phyloP scores from a whole-genome alignment of 148 eudicot genomes.

The Nyssa sinensis region DNA sequence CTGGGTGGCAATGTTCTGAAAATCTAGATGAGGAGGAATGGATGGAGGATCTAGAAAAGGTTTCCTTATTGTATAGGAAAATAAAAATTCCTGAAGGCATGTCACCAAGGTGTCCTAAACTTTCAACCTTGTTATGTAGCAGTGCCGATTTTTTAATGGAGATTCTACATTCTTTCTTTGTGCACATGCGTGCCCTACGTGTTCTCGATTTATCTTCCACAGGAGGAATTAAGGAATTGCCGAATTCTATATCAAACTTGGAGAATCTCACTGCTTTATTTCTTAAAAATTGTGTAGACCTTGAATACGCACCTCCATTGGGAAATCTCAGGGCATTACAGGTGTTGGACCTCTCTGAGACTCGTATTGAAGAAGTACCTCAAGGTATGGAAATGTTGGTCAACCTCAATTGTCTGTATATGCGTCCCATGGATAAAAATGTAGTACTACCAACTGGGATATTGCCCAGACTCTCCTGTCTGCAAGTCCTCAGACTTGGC shows the following conservation, averaged over 20 bases:
- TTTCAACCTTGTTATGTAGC: too few species aligned
- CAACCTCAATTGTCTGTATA: neutral
- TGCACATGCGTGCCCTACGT: neutral
- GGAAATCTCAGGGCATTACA: neutral
- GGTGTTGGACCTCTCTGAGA: neutral
- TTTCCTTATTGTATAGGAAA: too few species aligned
- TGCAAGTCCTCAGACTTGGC: constrained; percentile 1
- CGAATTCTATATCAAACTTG: neutral
- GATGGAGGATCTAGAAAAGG: too few species aligned
- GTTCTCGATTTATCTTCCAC: neutral
- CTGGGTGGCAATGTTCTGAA: too few species aligned
- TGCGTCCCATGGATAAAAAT: too few species aligned
- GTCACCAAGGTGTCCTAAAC: too few species aligned
- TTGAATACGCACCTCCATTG: neutral
- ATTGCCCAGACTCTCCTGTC: neutral
- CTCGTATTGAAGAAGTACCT: constrained; percentile 1
- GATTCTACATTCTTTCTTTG: neutral
- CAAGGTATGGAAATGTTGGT: constrained; percentile 1
- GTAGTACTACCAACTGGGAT: neutral
- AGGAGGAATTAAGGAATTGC: neutral
- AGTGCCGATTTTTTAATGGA: too few species aligned
- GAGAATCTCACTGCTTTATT: neutral
- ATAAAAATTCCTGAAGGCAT: too few species aligned
- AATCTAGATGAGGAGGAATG: too few species aligned
- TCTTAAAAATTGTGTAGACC: neutral